Base-by-base conservation (phyloP, 2,329 filamentous ascomycete species). In the Aspergillus hortae region DNA sequence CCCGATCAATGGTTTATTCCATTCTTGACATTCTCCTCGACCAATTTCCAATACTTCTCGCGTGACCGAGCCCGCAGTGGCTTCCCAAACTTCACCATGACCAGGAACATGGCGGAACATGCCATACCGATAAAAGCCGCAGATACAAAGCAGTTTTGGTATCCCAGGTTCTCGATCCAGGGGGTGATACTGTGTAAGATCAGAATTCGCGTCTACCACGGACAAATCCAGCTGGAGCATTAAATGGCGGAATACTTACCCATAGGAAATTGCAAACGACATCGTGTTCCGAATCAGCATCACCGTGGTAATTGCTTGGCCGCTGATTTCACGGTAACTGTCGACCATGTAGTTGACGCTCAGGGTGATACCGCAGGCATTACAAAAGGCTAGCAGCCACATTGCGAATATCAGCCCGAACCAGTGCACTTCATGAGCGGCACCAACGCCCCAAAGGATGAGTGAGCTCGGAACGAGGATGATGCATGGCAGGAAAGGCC, bases 221-320 rank as follows among this genome's bases (percentile, higher is more conserved):
- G 25, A 27, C 7, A 10, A 9, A 27, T 27, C 25, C 9, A 10
- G 25, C 25, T 2, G 27, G 27, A 30, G 27, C 27, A 30, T 30
- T 3, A 11, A 30, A 23, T 23, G 23, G 1, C 6, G 7, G 11
- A 30, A 1, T 4, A 30, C 27, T 30, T 30, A 30, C 27, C 70
- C 74, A 56, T 74, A 75, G 2, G 71, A 67, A 46, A 78, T 73
- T 0, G 72, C 76, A 57, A 78, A 78, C 0, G 68, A 71, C 71
- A 78, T 76, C 1, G 74, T 77, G 53, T 78, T 78, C 2, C 76
- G 69, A 10, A 78, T 70, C 17, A 77, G 50, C 46, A 78, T 78
- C 12, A 77, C 67, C 15, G 68, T 74, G 2, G 66, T 67, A 62
- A 74, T 68, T 0, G 68, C 71, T 23, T 74, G 69, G 2, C 71